phyloP scores from a whole-genome alignment of 495 filamentous ascomycete genomes.

The Podospora pseudopauciseta region DNA sequence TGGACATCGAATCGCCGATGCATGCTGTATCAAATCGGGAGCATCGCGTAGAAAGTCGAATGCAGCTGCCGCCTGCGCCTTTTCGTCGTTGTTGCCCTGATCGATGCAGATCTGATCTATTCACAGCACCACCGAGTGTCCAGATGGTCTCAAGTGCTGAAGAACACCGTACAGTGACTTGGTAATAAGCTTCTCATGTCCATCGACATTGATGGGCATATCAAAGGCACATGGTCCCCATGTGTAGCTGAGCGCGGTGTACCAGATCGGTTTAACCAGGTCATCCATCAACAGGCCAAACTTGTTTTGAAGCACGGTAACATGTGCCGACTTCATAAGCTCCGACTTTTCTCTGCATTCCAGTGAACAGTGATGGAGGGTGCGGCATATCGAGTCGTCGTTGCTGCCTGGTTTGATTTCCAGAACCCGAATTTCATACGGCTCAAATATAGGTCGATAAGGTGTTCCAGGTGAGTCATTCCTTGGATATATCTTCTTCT shows the following conservation, averaged over 20 bases:
- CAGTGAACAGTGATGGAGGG: not conserved
- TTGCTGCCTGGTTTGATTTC: not conserved
- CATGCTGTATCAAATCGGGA: not conserved
- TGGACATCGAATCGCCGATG: not conserved
- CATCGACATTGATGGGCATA: not conserved
- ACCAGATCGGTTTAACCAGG: not conserved
- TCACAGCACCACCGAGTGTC: slow-evolving; percentile 6
- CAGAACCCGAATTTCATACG: not conserved
- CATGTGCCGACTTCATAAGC: not conserved
- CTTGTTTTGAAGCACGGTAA: not conserved
- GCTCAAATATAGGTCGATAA: not conserved
- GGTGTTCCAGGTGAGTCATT: not conserved
- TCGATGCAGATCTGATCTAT: slow-evolving; percentile 35
- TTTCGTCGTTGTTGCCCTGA: slow-evolving; percentile 26
- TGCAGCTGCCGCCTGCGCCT: not conserved
- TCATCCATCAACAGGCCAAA: not conserved
- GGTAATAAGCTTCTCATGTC: not conserved
- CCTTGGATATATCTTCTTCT: not conserved
- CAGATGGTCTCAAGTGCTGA: not conserved
- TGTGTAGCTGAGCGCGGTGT: not conserved
- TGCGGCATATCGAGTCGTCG: not conserved
- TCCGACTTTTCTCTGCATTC: not conserved
- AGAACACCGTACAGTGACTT: slow-evolving; percentile 2
- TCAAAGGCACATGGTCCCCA: not conserved
- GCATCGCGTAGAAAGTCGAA: not conserved